These are phyloP conservation scores for Lipomyces lipofer DNA, from an alignment of 805 yeast species.

Conservation along the genomic window DNA sequence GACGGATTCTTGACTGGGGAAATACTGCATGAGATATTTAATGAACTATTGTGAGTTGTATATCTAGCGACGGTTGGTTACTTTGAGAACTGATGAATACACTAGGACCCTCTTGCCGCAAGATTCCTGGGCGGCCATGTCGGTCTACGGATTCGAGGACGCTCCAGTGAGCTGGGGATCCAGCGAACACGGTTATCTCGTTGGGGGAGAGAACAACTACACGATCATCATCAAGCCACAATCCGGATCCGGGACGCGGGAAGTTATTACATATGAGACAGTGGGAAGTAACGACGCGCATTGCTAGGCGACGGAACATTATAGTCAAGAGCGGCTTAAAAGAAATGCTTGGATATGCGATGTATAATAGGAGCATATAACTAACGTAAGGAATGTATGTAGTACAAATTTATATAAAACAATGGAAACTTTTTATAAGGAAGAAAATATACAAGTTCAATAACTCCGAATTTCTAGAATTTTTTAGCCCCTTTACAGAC, in stretches of 20 bases:
- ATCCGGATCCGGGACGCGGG: neutral
- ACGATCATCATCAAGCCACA: conserved; percentile 14
- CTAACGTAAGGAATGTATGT: no score
- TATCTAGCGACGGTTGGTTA: neutral
- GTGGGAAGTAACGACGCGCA: conserved; percentile 18
- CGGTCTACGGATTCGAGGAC: conserved; percentile 30
- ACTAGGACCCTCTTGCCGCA: conserved; percentile 3
- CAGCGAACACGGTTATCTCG: conserved; percentile 22
- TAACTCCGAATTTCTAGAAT: no score
- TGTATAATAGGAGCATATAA: no score
- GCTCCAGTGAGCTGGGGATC: conserved; percentile 31
- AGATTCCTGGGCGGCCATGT: conserved; percentile 16
- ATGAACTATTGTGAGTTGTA: conserved; percentile 13
- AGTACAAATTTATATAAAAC: no score
- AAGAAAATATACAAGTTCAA: no score
- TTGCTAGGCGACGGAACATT: no score
- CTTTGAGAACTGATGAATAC: neutral
- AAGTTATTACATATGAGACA: conserved; percentile 10
- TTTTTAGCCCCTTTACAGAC: no score
- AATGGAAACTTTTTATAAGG: no score
- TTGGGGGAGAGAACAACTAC: conserved; percentile 26
- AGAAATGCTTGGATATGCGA: no score
- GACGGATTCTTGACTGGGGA: conserved; percentile 18
- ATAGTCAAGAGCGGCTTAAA: no score
- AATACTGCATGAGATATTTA: conserved; percentile 3